Evolutionary conservation across 1,284 basidiomycete species (phyloP), one percentile per base, ranked within the genome.

Genomic region (Butyriboletus appendiculatus): DNA sequence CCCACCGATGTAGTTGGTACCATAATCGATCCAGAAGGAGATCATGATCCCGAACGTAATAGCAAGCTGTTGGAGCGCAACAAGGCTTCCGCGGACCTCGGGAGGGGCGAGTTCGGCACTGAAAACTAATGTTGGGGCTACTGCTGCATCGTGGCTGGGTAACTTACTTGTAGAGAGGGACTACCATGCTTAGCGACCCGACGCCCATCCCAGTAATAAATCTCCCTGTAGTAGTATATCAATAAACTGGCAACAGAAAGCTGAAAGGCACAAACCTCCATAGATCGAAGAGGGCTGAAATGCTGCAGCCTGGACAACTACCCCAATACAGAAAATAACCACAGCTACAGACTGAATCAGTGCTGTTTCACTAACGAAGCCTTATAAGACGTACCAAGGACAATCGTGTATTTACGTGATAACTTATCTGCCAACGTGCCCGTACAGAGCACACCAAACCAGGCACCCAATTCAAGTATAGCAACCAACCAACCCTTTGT

Each of bases 21-120:
- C 86, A 58, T 81, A 88, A 64, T 86, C 87, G 61, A 90, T 89
- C 88, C 89, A 92, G 76, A 90, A 92, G n/a, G 85, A 86, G 22
- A 81, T 60, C 76, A 78, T 75, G 73, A 76, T 88, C 28, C 86
- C 85, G 61, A 88, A 88, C 1, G 88, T 88, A 65, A 92, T 92
- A 5, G 87, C 85, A 12, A 92, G 76, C 65, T 93, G 91, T 67
- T 93, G 90, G 14, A 94, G 79, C 4, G 88, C 88, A 41, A 93
- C 90, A 35, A 93, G 76, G 62, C 86, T 87, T 9, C 91, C 91
- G 59, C 91, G 83, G 22, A 94, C 88, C 71, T 92, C 90, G 2
- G 90, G 88, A 20, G 90, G 89, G 1, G 88, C 86, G 42, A 92
- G 80, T 69, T 86, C 84, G 42, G 82, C 80, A 63, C 76, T 76